phyloP scores from a whole-genome alignment of 2,329 filamentous ascomycete species.

The Aspergillus fischeri region DNA sequence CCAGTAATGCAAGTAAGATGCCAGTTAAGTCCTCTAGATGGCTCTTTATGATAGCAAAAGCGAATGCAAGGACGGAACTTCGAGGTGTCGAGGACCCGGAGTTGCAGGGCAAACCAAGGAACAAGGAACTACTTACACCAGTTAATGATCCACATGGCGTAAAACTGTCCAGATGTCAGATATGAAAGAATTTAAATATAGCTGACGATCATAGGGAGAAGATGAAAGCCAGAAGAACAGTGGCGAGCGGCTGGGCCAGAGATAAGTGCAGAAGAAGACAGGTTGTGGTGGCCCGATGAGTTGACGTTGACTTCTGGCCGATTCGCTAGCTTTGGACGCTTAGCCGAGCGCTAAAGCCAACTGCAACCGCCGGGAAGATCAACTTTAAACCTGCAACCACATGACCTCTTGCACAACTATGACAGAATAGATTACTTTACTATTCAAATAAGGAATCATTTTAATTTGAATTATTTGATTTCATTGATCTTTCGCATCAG shows the following conservation, averaged over 20 bases:
- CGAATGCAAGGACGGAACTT: neutral
- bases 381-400: neutral
- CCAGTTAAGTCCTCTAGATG: neutral
- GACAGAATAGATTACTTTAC: neutral
- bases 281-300: constrained; percentile 16
- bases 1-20: neutral
- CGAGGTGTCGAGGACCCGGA: neutral
- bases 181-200: constrained; percentile 5
- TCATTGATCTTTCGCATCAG: neutral
- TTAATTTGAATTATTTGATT: neutral
- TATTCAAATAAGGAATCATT: neutral
- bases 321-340: constrained; percentile 11
- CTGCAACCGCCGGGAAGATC: neutral
- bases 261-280: constrained; percentile 27
- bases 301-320: constrained; percentile 22
- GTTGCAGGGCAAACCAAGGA: constrained; percentile 5
- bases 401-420: neutral
- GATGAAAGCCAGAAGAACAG: constrained; percentile 11
- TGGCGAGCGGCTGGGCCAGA: constrained; percentile 13
- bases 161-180: constrained; percentile 8
- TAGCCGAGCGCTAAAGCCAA: constrained; percentile 18
- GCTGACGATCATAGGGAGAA: neutral
- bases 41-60: neutral
- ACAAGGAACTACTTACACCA: constrained; percentile 65
- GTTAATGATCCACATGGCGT: constrained; percentile 84